Evolutionary conservation across 192 early-diverging fungal species (phyloP).

Genomic region (Allomyces arbusculus): DNA sequence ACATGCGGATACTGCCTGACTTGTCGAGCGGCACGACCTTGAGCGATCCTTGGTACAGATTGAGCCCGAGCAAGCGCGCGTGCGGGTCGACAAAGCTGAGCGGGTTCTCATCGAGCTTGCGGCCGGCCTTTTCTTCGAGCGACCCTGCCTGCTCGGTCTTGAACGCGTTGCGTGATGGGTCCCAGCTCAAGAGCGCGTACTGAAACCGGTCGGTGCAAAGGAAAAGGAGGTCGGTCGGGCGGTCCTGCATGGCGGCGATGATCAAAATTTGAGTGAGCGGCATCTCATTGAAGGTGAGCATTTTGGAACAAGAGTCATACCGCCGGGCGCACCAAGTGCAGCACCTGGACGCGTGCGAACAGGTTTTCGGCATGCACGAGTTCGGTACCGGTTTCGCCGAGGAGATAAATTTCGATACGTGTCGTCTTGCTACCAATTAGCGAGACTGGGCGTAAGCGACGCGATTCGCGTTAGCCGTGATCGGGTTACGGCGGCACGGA

Average conservation of each 20-base stretch:
- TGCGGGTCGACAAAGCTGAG: conserved; percentile 36
- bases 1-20: background rate
- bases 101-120: conserved; percentile 25
- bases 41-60: conserved; percentile 46
- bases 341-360: conserved; percentile 41
- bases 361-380: conserved; percentile 34
- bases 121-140: conserved; percentile 30
- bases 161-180: conserved; percentile 17
- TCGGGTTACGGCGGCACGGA: conserved; percentile 10
- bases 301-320: conserved; percentile 5
- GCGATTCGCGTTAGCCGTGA: background rate
- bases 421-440: conserved; percentile 22
- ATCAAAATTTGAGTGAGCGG: background rate
- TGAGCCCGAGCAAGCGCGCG: conserved; percentile 26
- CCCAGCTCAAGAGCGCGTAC: conserved; percentile 49
- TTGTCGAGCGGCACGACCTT: conserved; percentile 37
- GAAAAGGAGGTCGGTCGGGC: conserved; percentile 38
- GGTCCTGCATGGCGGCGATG: conserved; percentile 17
- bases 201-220: conserved; percentile 45
- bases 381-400: conserved; percentile 17
- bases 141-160: conserved; percentile 46
- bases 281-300: too few relatives aligned
- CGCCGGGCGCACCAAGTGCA: conserved; percentile 24
- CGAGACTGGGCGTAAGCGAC: background rate
- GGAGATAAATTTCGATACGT: conserved; percentile 35